Percentiles rank a stretch among this genome's conserved stretches.
Evolutionary conservation across 129 eudicot genomes (phyloP).

Genomic region (Deinandra increscens): DNA sequence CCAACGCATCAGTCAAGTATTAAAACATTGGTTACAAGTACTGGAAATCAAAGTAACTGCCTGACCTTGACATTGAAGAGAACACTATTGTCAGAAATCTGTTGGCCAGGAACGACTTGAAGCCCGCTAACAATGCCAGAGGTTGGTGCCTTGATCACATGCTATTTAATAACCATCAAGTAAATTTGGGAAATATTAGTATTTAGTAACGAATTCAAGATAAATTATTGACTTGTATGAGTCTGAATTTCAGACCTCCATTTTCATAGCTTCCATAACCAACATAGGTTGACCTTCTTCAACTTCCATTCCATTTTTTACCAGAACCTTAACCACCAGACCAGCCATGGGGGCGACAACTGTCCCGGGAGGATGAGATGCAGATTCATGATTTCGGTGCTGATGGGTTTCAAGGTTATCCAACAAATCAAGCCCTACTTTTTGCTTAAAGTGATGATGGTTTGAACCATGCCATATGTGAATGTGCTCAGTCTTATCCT

Average conservation of each 20-base stretch:
- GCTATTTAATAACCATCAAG: conserved; percentile 44
- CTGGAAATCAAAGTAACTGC: conserved; percentile 11
- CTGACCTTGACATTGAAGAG: conserved; percentile 82
- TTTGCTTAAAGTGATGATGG: conserved; percentile 72
- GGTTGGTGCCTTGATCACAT: conserved; percentile 82
- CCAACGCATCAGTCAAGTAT: background rate
- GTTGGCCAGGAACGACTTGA: conserved; percentile 75
- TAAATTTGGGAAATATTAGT: background rate
- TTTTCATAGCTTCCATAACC: conserved; percentile 98
- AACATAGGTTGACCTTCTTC: conserved; percentile 84
- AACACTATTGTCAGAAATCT: conserved; percentile 67
- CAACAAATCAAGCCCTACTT: conserved; percentile 47
- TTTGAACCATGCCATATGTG: conserved; percentile 81
- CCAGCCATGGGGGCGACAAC: conserved; percentile 93
- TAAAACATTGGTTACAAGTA: background rate
- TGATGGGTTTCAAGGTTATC: conserved; percentile 57
- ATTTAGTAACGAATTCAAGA: background rate
- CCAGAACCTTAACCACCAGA: conserved; percentile 79
- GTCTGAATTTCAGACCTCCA: conserved; percentile 71
- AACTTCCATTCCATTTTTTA: conserved; percentile 63
- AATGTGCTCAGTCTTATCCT: conserved; percentile 75
- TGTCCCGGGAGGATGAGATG: conserved; percentile 77
- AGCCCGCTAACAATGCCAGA: conserved; percentile 72
- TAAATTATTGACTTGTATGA: background rate
- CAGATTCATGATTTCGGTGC: conserved; percentile 38